Conservation (phyloP, 2,329 filamentous ascomycete genomes). For the Monilinia vaccinii-corymbosi region DNA sequence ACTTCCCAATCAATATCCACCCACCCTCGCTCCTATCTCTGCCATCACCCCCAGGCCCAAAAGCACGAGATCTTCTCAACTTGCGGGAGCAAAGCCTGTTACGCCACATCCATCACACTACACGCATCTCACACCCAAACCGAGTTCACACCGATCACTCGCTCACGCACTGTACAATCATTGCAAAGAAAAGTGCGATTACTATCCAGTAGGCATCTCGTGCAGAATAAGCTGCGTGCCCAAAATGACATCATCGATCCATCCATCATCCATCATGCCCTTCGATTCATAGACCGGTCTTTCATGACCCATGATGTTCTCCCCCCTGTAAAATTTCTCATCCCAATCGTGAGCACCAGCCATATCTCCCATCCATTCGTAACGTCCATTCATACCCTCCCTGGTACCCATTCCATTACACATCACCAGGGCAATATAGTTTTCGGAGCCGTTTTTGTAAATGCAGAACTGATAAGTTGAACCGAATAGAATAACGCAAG, state of each 20-base stretch:
- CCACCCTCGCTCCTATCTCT: too few species aligned
- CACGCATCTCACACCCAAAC: background rate
- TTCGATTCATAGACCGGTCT: background rate
- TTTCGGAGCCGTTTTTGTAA: background rate
- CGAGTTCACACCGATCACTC: background rate
- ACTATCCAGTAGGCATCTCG: slow-evolving; percentile 2
- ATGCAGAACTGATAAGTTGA: background rate
- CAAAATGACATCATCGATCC: background rate
- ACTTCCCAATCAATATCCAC: too few species aligned
- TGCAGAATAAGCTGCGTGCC: slow-evolving; percentile 1
- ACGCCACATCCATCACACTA: background rate
- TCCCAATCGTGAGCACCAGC: background rate
- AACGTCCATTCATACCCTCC: background rate
- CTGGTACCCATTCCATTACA: background rate
- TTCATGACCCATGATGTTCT: background rate
- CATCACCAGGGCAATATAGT: slow-evolving; percentile 4
- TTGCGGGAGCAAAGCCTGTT: background rate
- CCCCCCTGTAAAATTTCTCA: background rate
- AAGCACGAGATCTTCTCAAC: background rate
- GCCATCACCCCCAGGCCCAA: background rate
- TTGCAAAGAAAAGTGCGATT: background rate
- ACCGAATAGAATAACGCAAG: background rate
- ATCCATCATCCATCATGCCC: background rate
- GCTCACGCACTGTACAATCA: background rate
- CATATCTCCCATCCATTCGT: background rate